These are phyloP conservation scores for Flammula alnicola DNA, from an alignment of 1,284 basidiomycete species.

Conservation along the genomic window DNA sequence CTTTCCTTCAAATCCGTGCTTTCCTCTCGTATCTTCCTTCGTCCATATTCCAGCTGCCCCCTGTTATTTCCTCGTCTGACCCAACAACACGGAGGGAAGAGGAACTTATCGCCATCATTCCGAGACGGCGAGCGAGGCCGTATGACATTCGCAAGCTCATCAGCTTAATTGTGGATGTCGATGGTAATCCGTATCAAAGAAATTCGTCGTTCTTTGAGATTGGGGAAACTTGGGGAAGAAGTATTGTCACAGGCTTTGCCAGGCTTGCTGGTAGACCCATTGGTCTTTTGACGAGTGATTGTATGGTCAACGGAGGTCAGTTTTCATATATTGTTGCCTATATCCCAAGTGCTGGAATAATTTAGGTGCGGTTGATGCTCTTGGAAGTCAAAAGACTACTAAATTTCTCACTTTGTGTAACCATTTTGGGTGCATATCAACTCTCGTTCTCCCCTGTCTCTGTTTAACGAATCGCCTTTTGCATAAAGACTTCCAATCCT, in stretches of 20 bases:
- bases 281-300: constrained; percentile 46
- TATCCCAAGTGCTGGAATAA: background rate
- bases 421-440: constrained; percentile 35
- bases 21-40: constrained; percentile 48
- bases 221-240: constrained; percentile 42
- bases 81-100: constrained; percentile 36
- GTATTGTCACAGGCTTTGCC: constrained; percentile 44
- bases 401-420: constrained; percentile 45
- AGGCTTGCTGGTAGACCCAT: constrained; percentile 40
- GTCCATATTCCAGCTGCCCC: constrained; percentile 41
- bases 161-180: constrained; percentile 38
- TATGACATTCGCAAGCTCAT: constrained; percentile 45
- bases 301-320: constrained; percentile 43
- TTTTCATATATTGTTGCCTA: background rate
- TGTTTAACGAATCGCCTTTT: background rate
- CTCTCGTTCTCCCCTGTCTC: background rate
- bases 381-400: constrained; percentile 44
- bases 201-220: constrained; percentile 44
- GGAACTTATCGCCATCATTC: constrained; percentile 42
- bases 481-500: constrained; percentile 37
- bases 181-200: constrained; percentile 22
- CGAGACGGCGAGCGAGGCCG: constrained; percentile 38
- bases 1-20: constrained; percentile 40
- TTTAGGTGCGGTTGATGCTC: constrained; percentile 43
- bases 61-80: constrained; percentile 29